phyloP scores from a whole-genome alignment of 164 flowering plant genomes.

The Liriodendron chinense region DNA sequence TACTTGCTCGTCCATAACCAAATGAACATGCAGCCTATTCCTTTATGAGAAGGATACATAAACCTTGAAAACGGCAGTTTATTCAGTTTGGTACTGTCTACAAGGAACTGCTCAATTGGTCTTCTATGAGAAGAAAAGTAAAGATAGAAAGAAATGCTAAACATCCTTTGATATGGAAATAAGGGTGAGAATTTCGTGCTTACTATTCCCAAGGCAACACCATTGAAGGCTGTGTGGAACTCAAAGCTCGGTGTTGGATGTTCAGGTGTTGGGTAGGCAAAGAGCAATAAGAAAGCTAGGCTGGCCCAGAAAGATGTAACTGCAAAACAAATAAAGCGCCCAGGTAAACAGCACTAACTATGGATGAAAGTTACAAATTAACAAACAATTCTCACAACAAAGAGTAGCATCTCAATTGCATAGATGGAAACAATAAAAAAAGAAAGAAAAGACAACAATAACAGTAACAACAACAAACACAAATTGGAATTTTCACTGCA shows the following conservation, averaged over 20 bases:
- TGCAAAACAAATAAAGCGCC: constrained; percentile 37
- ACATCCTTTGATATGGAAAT: neutral
- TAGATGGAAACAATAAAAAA: neutral
- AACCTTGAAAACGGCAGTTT: neutral
- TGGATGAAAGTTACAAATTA: neutral
- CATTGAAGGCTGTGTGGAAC: constrained; percentile 89
- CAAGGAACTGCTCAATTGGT: neutral
- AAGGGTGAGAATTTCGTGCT: constrained; percentile 25
- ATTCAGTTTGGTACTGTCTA: neutral
- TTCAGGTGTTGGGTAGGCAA: constrained; percentile 98
- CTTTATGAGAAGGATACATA: neutral
- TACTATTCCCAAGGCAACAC: constrained; percentile 97
- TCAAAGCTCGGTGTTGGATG: constrained; percentile 98
- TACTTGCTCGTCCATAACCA: neutral
- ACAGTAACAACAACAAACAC: neutral
- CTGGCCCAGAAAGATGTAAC: constrained; percentile 77
- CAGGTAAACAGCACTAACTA: constrained; percentile 3
- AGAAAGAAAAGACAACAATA: neutral
- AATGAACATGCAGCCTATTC: neutral
- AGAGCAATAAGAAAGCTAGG: constrained; percentile 78
- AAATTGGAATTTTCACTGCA: neutral
- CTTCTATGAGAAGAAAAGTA: no score
- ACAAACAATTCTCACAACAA: neutral
- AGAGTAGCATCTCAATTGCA: no score
- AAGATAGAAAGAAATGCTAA: neutral